Evolutionary conservation across 345 rosid genomes (phyloP).

Genomic region (Dipteronia sinensis): DNA sequence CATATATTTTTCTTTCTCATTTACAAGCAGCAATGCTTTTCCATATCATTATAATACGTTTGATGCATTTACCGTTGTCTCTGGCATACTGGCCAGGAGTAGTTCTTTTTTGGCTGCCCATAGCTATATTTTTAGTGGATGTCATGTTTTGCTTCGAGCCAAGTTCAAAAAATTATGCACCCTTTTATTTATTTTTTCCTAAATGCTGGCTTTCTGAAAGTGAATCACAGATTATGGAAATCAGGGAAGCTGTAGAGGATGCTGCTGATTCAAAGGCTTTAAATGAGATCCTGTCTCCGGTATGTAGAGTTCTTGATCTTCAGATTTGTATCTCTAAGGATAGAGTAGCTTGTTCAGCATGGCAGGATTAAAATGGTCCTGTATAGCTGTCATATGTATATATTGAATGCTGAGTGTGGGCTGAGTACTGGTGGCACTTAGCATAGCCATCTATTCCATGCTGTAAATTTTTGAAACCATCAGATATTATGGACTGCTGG

Average conservation of each 20-base stretch:
- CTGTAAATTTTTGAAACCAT: background rate
- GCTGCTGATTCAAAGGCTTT: constrained; percentile 61
- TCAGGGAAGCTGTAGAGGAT: constrained; percentile 89
- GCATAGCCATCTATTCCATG: background rate
- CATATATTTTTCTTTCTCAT: background rate
- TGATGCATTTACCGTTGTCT: background rate
- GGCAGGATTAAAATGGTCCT: background rate
- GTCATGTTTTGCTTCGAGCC: background rate
- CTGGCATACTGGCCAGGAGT: background rate
- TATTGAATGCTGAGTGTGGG: constrained; percentile 6
- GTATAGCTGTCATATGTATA: constrained; percentile 1
- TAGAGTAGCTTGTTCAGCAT: background rate
- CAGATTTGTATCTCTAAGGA: constrained; percentile 8
- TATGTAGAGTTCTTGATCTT: constrained; percentile 30
- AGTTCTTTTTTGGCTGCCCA: background rate
- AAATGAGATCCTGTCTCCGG: constrained; percentile 62
- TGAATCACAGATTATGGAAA: constrained; percentile 75
- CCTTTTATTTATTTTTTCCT: background rate
- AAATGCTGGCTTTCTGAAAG: background rate
- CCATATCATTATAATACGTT: background rate
- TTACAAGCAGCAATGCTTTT: background rate
- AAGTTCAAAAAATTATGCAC: background rate
- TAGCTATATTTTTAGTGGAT: background rate
- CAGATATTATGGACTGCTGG: background rate
- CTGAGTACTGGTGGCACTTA: constrained; percentile 1